These are phyloP conservation scores for Erythrobasidium yunnanense DNA, from an alignment of 768 basidiomycete species.

Conservation along the genomic window DNA sequence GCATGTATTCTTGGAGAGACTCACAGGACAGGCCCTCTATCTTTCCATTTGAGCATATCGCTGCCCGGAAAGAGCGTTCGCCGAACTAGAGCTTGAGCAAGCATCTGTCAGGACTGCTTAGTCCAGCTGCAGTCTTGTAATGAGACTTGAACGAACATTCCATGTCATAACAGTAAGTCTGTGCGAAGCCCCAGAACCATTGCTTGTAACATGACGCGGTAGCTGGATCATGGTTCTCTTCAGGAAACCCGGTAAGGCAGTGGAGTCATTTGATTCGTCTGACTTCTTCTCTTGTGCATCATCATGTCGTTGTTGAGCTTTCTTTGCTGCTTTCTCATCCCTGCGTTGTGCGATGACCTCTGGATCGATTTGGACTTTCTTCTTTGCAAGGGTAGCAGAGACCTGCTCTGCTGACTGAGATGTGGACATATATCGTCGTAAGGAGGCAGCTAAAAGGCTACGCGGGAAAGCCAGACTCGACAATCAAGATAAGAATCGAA, in stretches of 20 bases:
- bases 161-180: constrained; percentile 5
- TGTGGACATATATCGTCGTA: too few species aligned
- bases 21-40: constrained; percentile 17
- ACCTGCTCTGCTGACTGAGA: too few species aligned
- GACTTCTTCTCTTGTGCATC: background rate
- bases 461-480: too few species aligned
- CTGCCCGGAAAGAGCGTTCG: constrained; percentile 27
- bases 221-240: background rate
- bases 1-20: too few species aligned
- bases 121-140: background rate
- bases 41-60: constrained; percentile 29
- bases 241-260: background rate
- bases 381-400: too few species aligned
- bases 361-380: constrained; percentile 16
- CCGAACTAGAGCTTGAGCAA: constrained; percentile 24
- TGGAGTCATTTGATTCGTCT: too few species aligned
- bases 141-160: constrained; percentile 17
- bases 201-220: background rate
- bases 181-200: background rate
- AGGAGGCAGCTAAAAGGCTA: too few species aligned
- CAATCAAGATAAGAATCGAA: too few species aligned
- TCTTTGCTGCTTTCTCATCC: constrained; percentile 21
- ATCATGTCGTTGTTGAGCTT: background rate
- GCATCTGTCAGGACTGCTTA: background rate
- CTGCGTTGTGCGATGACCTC: constrained; percentile 9